A percentile compares a stretch with the other conserved stretches of the same genome.
Evolutionary conservation across 441 rosid species (phyloP).

Genomic region (Mallotus repandus): DNA sequence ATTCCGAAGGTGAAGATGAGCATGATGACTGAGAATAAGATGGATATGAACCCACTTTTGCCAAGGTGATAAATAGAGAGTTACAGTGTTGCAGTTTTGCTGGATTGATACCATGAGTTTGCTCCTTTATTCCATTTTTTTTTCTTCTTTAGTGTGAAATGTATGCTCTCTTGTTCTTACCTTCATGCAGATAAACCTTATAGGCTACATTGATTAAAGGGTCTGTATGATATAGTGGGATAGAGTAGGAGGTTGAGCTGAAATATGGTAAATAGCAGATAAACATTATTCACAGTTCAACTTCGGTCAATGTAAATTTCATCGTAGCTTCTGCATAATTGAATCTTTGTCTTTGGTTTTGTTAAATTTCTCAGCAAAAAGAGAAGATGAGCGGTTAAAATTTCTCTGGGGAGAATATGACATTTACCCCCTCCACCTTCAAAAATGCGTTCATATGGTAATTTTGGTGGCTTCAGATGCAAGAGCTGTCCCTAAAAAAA

Average conservation of each 20-base stretch:
- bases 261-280: background rate
- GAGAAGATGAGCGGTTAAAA: no score
- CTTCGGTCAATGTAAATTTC: background rate
- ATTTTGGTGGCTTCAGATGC: constrained; percentile 17
- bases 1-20: constrained; percentile 59
- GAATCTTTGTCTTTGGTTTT: background rate
- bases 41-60: background rate
- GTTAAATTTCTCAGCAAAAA: no score
- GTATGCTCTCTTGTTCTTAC: no score
- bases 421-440: background rate
- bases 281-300: background rate
- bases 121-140: background rate
- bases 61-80: constrained; percentile 22
- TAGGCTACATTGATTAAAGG: background rate
- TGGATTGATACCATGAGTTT: background rate
- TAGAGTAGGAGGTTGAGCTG: no score
- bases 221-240: background rate
- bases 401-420: no score
- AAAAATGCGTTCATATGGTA: background rate
- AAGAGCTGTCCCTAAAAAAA: background rate
- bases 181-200: background rate
- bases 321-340: background rate
- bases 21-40: constrained; percentile 44
- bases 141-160: background rate
- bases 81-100: background rate